Conservation (phyloP, 1,284 basidiomycete genomes). For the Trichosporon inkin region DNA sequence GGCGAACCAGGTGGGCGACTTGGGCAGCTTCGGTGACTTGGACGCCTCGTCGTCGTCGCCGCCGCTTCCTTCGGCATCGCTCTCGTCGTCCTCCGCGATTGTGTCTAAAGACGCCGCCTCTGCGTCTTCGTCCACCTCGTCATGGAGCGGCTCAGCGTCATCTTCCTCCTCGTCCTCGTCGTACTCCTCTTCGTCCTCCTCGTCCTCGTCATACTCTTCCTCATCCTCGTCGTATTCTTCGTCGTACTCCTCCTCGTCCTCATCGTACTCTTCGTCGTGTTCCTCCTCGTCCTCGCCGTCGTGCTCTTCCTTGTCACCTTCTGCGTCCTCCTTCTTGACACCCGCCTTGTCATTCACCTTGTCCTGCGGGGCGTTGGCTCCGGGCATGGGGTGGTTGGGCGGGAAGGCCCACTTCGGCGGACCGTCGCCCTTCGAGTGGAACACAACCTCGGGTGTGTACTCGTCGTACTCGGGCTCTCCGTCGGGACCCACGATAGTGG, state of each 20-base stretch:
- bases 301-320: constrained; percentile 24
- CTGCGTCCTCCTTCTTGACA: constrained; percentile 11
- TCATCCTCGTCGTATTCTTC: constrained; percentile 27
- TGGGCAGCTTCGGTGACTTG: constrained; percentile 13
- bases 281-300: constrained; percentile 24
- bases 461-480: background rate
- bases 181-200: constrained; percentile 22
- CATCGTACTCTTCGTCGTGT: constrained; percentile 21
- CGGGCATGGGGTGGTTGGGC: no score
- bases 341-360: constrained; percentile 6
- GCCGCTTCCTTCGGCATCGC: constrained; percentile 18
- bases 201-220: constrained; percentile 22
- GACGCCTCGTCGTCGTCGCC: constrained; percentile 14
- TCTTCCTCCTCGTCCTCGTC: constrained; percentile 22
- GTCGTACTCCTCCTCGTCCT: constrained; percentile 19
- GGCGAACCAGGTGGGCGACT: constrained; percentile 41
- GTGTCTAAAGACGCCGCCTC: constrained; percentile 25
- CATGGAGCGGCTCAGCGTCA: constrained; percentile 22
- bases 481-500: background rate
- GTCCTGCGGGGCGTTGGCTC: background rate
- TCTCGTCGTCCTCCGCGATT: constrained; percentile 32
- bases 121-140: constrained; percentile 24
- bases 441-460: background rate
- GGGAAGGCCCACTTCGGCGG: no score
- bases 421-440: no score